Evolutionary conservation across 129 eudicot genomes (phyloP).

Genomic region (Artemisia argyi): DNA sequence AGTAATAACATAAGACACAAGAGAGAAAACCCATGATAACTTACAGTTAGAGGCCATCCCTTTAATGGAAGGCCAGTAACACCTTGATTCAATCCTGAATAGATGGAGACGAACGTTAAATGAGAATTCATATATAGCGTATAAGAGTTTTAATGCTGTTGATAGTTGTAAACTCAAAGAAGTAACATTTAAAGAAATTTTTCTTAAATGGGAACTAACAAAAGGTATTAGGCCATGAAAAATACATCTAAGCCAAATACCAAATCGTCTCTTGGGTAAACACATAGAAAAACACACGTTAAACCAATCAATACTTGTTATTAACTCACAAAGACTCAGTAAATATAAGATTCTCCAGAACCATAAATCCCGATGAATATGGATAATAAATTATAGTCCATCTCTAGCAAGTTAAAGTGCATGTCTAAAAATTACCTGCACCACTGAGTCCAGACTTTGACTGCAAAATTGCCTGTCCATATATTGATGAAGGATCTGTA

Average conservation of each 20-base stretch:
- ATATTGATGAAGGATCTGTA: slow-evolving; percentile 75
- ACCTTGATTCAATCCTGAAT: slow-evolving; percentile 65
- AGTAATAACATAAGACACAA: slow-evolving; percentile 4
- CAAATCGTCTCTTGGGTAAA: no score
- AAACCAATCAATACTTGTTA: no score
- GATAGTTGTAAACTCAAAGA: slow-evolving; percentile 3
- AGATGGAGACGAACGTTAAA: slow-evolving; percentile 13
- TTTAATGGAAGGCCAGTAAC: slow-evolving; percentile 71
- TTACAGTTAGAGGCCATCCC: slow-evolving; percentile 94
- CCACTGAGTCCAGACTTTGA: slow-evolving; percentile 78
- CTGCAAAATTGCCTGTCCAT: slow-evolving; percentile 81
- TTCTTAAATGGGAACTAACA: slow-evolving; percentile 5
- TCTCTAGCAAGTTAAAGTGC: no score
- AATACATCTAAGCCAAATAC: no score
- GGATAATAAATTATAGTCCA: no score
- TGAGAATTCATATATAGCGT: not conserved
- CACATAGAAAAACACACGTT: no score
- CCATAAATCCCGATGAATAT: no score
- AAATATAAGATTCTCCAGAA: no score
- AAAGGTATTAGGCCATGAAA: not conserved
- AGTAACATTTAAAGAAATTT: slow-evolving; percentile 15
- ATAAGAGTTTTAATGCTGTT: slow-evolving; percentile 11
- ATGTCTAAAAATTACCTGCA: not conserved
- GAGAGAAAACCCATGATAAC: slow-evolving; percentile 27
- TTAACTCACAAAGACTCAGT: no score